Evolutionary conservation across 2,329 filamentous ascomycete species (phyloP), one percentile per base, ranked within the genome.

Genomic region (Penicillium sp.): DNA sequence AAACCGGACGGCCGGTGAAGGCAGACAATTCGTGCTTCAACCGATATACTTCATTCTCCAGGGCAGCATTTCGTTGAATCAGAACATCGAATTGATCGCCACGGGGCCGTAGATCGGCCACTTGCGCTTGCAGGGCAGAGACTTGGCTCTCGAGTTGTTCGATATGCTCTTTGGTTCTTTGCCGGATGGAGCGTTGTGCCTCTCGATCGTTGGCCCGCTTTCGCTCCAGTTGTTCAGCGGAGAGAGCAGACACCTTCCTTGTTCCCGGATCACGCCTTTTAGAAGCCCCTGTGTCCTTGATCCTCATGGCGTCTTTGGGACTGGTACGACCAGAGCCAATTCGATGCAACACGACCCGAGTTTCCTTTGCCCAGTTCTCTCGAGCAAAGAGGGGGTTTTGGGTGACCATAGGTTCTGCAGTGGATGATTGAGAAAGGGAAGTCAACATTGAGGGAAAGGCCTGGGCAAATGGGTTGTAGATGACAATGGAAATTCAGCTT

Each of bases 161-260:
- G 43, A 77, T 77, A 54, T 76, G 74, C 47, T 76, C 73, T 47
- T 75, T 77, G 28, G 74, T 78, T 43, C 75, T 62, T 52, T 76
- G 73, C 18, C 75, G 71, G 47, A 77, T 79, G 32, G 74, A 75
- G 47, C 75, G 68, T 54, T 79, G 75, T 37, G 75, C 75, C 57
- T 79, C 75, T 44, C 75, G 68, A 55, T 79, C 75, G 56, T 78
- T 78, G 44, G 75, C 75, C 42, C 75, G 67, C 56, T 79, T 79
- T 34, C 75, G 65, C 50, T 78, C 75, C 32, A 79, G 62, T 51
- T 78, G 75, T 41, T 75, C 74, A 20, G 72, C 68, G 11, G 74
- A 76, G 37, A 79, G 62, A 7, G 73, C 74, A 25, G 71, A 72
- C 28, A 78, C 75, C 55, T 73, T 77, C 41, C 75, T 70, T 30